Conservation (phyloP, 495 filamentous ascomycete species). For the Chaetomium tenue region DNA sequence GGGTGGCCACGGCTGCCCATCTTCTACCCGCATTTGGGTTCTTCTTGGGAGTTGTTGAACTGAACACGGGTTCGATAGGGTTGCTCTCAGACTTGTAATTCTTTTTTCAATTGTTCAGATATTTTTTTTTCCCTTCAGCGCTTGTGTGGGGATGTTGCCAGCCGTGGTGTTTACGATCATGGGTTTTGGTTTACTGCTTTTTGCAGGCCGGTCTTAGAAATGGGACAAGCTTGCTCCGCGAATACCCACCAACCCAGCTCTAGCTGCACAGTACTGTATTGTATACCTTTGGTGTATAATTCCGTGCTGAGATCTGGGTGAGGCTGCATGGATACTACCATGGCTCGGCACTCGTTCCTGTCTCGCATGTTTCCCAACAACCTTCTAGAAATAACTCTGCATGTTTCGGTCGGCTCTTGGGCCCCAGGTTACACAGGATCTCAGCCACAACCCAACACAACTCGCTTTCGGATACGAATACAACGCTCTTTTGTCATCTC, state of each 20-base stretch:
- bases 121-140: neutral
- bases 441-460: neutral
- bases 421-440: neutral
- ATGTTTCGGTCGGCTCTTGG: too few relatives aligned
- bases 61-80: conserved; percentile 30
- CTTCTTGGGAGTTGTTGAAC: conserved; percentile 30
- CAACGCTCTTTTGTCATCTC: too few relatives aligned
- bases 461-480: neutral
- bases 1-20: conserved; percentile 14
- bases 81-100: conserved; percentile 35
- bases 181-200: too few relatives aligned
- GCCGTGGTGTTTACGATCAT: neutral
- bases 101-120: conserved; percentile 10
- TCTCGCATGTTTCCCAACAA: neutral
- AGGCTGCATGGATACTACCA: conserved; percentile 10
- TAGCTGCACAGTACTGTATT: too few relatives aligned
- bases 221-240: too few relatives aligned
- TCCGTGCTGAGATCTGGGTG: neutral
- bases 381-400: neutral
- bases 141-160: neutral
- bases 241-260: too few relatives aligned
- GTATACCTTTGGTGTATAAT: too few relatives aligned
- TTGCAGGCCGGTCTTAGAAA: too few relatives aligned
- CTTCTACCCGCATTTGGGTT: conserved; percentile 28
- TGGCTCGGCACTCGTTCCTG: neutral